A percentile compares a stretch with the other conserved stretches of the same genome.
These are phyloP conservation scores for Podila horticola DNA, from an alignment of 192 early-diverging fungal species.

Conservation along the genomic window DNA sequence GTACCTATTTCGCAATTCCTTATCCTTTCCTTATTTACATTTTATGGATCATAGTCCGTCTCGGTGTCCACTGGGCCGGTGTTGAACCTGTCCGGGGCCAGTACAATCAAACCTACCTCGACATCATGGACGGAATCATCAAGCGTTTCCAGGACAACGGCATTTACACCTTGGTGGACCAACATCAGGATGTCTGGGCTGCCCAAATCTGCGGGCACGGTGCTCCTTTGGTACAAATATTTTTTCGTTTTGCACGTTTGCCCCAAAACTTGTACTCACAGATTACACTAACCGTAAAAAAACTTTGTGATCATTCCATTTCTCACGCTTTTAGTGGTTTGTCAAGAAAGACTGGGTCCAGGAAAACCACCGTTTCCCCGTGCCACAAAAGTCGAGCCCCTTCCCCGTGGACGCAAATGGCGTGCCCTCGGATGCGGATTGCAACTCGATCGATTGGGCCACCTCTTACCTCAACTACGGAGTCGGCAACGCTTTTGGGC, in stretches of 20 bases:
- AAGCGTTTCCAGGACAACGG: conserved; percentile 58
- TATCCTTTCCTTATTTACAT: too few species aligned
- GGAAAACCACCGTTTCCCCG: conserved; percentile 33
- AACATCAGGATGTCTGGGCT: conserved; percentile 70
- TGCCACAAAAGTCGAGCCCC: conserved; percentile 47
- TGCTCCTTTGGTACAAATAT: conserved; percentile 54
- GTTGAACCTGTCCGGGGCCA: conserved; percentile 68
- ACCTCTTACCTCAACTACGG: conserved; percentile 52
- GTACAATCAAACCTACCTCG: conserved; percentile 66
- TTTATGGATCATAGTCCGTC: conserved; percentile 16
- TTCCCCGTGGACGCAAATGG: conserved; percentile 54
- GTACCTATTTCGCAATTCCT: too few species aligned
- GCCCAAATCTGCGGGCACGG: conserved; percentile 64
- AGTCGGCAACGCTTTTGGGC: conserved; percentile 60
- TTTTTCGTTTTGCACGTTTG: not conserved
- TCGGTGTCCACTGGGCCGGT: conserved; percentile 70
- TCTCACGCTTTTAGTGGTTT: conserved; percentile 26
- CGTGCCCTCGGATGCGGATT: conserved; percentile 47
- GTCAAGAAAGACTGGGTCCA: conserved; percentile 51
- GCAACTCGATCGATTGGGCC: conserved; percentile 55
- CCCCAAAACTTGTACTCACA: not conserved
- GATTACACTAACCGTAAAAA: not conserved
- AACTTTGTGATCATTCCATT: not conserved
- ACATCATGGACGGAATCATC: conserved; percentile 60
- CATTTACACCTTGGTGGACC: conserved; percentile 72